Conservation (phyloP, 208 protist species). For the Lotmaria passim region DNA sequence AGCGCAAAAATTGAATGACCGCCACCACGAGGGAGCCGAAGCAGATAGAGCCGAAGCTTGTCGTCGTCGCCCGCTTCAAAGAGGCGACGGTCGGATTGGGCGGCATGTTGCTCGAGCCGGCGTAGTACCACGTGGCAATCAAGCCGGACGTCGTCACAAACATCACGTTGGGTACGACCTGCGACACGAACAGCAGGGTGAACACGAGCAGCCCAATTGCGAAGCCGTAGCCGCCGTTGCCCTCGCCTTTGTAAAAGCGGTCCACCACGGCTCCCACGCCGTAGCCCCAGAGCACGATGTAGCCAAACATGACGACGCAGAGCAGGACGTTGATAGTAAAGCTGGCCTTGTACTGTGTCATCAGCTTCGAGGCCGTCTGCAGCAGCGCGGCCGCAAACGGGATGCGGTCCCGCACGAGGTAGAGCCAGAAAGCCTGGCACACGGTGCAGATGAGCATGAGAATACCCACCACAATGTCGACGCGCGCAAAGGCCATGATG, state of each 20-base stretch:
- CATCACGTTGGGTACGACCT: conserved; percentile 85
- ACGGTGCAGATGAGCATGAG: conserved; percentile 44
- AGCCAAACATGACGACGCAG: conserved; percentile 44
- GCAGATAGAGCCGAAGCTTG: conserved; percentile 91
- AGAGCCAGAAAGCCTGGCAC: conserved; percentile 59
- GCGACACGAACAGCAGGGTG: conserved; percentile 60
- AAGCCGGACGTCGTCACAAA: conserved; percentile 84
- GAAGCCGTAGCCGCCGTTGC: conserved; percentile 43
- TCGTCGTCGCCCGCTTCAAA: conserved; percentile 80
- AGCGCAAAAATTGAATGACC: conserved; percentile 79
- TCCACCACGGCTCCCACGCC: conserved; percentile 47
- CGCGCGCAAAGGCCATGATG: conserved; percentile 39
- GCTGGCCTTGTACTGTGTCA: conserved; percentile 63
- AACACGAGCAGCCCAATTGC: conserved; percentile 60
- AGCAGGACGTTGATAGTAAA: conserved; percentile 54
- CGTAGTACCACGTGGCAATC: conserved; percentile 92
- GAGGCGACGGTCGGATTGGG: conserved; percentile 69
- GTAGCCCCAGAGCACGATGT: conserved; percentile 61
- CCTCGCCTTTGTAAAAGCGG: conserved; percentile 32
- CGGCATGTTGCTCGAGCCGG: conserved; percentile 66
- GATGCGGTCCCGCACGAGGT: conserved; percentile 72
- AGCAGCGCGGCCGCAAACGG: conserved; percentile 79
- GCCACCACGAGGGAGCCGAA: conserved; percentile 93
- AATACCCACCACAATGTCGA: conserved; percentile 39
- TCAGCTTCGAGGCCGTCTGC: conserved; percentile 40